Base-by-base conservation (phyloP, 495 filamentous ascomycete species). In the Tuber indicum region DNA sequence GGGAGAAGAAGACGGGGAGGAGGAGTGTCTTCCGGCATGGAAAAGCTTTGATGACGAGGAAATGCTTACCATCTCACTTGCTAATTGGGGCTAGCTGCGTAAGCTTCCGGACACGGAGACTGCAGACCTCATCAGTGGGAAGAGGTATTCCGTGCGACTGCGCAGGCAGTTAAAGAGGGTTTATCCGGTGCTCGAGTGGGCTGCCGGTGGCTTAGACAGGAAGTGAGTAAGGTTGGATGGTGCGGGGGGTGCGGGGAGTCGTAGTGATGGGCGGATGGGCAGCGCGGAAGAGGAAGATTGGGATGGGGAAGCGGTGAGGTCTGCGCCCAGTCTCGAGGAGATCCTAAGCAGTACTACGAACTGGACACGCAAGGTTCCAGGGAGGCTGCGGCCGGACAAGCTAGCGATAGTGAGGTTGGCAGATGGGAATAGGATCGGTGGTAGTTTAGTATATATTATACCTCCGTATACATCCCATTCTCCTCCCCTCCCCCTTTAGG, bases 11-110 rank as follows among this genome's bases (percentile, higher is more conserved):
- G 43, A 44, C 0, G 43, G 72, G 41, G 39, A 71, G 5, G 39
- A 41, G 39, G 39, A 41, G 39, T 41, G 2, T 41, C 39, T 41
- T 41, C 39, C 39, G 4, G 39, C 39, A 19, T 99, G 96, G 96
- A 89, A 93, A 79, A 96, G 98, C 85, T 97, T 94, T 85, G 96
- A 98, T 80, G 96, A 99, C 81, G 95, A n/a, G n/a, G n/a, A 99
- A 82, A 89, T 91, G 49, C 86, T 97, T 72, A 88, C 89, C 39
- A 87, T 99, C 71, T 97, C 94, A 6, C 88, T 99, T 23, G 92
- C 91, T 19, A 87, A 90, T 62, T 89, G 91, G 70, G 87, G 88
- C 36, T 88, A 91, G 70, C 85, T 97, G 81, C 88, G 95, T 70
- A 98, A 98, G 83, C 86, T 98, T 71, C 89, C 94, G 49, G 85